These are phyloP conservation scores for Coniosporium tulheliwenetii DNA, from an alignment of 2,329 filamentous ascomycete genomes.

Conservation along the genomic window DNA sequence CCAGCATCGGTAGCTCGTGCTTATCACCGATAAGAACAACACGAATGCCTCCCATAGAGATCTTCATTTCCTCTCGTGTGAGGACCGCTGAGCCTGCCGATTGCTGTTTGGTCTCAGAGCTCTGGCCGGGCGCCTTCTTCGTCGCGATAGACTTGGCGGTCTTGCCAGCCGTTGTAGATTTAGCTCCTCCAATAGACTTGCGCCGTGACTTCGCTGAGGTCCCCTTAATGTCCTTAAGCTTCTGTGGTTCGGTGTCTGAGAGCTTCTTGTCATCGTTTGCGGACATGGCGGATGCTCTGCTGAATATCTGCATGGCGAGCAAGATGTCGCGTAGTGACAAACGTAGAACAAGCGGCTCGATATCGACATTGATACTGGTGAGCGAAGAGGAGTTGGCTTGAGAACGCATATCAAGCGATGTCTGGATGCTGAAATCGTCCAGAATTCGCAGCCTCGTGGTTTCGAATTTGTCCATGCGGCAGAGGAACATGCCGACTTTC, in stretches of 20 bases:
- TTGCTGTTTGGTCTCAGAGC: slow-evolving; percentile 24
- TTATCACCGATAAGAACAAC: slow-evolving; percentile 90
- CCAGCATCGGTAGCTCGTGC: slow-evolving; percentile 88
- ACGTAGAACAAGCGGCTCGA: slow-evolving; percentile 82
- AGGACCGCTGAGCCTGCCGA: slow-evolving; percentile 33
- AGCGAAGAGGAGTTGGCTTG: slow-evolving; percentile 43
- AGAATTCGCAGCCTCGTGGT: slow-evolving; percentile 79
- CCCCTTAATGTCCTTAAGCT: slow-evolving; percentile 35
- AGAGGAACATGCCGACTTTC: slow-evolving; percentile 94
- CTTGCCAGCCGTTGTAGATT: slow-evolving; percentile 15
- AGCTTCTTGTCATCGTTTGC: slow-evolving; percentile 32
- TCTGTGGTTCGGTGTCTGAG: slow-evolving; percentile 38
- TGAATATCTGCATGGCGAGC: slow-evolving; percentile 80
- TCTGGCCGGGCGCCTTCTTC: slow-evolving; percentile 34
- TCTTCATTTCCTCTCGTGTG: slow-evolving; percentile 66
- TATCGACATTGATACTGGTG: slow-evolving; percentile 69
- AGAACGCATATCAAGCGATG: slow-evolving; percentile 64
- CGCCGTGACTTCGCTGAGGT: slow-evolving; percentile 23
- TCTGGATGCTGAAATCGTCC: slow-evolving; percentile 86
- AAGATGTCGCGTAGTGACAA: slow-evolving; percentile 89
- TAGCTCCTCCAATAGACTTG: slow-evolving; percentile 22
- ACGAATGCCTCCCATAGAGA: slow-evolving; percentile 73
- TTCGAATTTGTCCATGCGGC: slow-evolving; percentile 96
- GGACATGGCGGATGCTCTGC: slow-evolving; percentile 78
- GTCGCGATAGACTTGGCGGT: slow-evolving; percentile 30